Evolutionary conservation across 495 filamentous ascomycete genomes (phyloP), one percentile per base, ranked within the genome.

Genomic region (Melanomma pulvis-pyrius): DNA sequence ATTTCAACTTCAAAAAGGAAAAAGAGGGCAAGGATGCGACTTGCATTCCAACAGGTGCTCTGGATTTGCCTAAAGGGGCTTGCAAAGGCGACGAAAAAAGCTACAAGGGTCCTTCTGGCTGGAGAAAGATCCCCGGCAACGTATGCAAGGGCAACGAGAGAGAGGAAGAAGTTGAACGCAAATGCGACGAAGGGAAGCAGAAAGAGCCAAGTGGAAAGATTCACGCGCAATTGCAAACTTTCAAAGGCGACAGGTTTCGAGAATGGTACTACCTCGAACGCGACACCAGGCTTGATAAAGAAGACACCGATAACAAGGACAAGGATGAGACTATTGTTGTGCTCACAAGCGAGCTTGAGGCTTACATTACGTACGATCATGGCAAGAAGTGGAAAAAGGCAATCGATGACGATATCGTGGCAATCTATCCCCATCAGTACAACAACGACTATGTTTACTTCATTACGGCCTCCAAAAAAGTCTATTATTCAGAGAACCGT

Each of bases 111-210:
- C 87, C 87, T 6, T 97, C 93, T 28, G 94, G 94, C 26, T 98
- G 90, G 81, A 86, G 93, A 57, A 83, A 91, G 72, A 97, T 98
- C 56, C 93, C 93, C 11, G 96, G 94, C 2, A 93, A 98, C 75
- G 82, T 82, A 21, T 98, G 94, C 77, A 83, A 88, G 66, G 80
- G 81, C 36, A 76, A 79, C 9, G 78, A 83, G 19, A 87, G 86
- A 70, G 88, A 89, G 71, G 80, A 86, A 26, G 80, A 80, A 8
- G 79, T 86, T 13, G 83, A 89, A 68, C 80, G 82, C 19, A 72
- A 81, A 19, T 90, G 87, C 73, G 76, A 74, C 36, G 82, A 87
- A 52, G 74, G 73, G 19, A 52, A 68, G 17, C 78, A 76, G 8
- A 53, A 79, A 26, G 83, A 79, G 15, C 76, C 79, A 22, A 87